These are phyloP conservation scores for Penicillium sp. DNA, from an alignment of 2,329 filamentous ascomycete genomes.

Conservation along the genomic window DNA sequence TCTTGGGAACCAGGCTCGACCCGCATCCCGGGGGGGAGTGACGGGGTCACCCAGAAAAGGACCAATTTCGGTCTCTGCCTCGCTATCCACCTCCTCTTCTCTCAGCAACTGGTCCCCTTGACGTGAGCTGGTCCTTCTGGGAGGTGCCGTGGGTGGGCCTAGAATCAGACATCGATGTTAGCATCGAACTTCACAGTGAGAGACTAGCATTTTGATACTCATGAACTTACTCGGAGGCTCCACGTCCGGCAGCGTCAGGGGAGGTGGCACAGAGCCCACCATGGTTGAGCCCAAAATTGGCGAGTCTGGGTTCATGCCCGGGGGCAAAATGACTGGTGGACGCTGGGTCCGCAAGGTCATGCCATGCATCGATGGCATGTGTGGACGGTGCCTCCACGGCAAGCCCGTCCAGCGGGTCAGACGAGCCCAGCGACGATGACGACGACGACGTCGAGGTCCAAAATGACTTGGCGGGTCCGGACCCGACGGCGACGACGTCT, in stretches of 20 bases:
- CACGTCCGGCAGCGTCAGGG: not conserved
- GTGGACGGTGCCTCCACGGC: not conserved
- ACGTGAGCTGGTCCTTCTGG: not conserved
- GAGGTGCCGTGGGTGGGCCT: not conserved
- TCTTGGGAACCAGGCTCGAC: not conserved
- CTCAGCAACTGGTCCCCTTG: not conserved
- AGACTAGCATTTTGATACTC: not conserved
- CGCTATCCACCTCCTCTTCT: not conserved
- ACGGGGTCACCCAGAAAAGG: not conserved
- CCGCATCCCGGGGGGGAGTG: not conserved
- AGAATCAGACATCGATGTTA: not conserved
- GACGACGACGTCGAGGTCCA: not conserved
- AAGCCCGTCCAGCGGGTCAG: not conserved
- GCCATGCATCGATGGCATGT: not conserved
- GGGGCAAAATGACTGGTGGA: not conserved
- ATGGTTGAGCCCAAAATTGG: not conserved
- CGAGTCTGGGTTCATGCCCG: too few species aligned
- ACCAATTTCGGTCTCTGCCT: not conserved
- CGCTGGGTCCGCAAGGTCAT: not conserved
- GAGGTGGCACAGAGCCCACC: not conserved
- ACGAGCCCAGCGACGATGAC: not conserved
- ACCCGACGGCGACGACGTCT: not conserved
- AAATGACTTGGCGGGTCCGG: not conserved
- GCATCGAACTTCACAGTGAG: too few species aligned
- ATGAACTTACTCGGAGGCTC: not conserved